These are phyloP conservation scores for Didymella sp. DNA, from an alignment of 2,329 filamentous ascomycete genomes.

Conservation along the genomic window DNA sequence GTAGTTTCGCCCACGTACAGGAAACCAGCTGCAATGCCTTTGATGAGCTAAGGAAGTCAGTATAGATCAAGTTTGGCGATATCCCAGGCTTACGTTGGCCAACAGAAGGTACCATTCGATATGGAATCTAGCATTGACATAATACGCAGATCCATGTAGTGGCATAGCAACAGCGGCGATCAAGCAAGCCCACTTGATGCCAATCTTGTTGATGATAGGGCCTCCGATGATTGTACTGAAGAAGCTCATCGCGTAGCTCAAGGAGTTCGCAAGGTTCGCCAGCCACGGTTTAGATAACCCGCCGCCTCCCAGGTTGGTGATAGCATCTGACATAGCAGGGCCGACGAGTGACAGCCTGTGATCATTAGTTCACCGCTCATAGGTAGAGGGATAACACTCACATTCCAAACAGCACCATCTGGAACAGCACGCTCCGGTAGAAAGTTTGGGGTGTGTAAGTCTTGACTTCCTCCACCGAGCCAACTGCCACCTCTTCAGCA, in stretches of 20 bases:
- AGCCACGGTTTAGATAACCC: neutral
- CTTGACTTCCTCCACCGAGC: neutral
- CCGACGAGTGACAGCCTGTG: neutral
- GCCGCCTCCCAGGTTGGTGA: neutral
- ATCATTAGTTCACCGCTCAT: neutral
- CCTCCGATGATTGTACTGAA: neutral
- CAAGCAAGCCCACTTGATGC: neutral
- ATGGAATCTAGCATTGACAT: neutral
- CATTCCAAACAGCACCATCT: neutral
- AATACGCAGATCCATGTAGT: neutral
- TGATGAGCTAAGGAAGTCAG: neutral
- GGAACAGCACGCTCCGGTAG: neutral
- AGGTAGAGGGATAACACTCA: neutral
- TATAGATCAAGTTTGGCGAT: neutral
- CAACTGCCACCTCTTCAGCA: neutral
- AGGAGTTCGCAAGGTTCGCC: neutral
- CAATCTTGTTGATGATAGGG: neutral
- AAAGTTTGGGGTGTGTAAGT: neutral
- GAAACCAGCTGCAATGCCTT: neutral
- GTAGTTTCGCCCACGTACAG: neutral
- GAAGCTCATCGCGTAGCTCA: neutral
- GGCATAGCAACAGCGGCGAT: neutral
- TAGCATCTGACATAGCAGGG: neutral
- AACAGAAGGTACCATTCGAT: neutral
- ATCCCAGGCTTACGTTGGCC: neutral